These are phyloP conservation scores for Plasmodium falciparum DNA, from an alignment of 169 alveolate genomes.

Conservation along the genomic window DNA sequence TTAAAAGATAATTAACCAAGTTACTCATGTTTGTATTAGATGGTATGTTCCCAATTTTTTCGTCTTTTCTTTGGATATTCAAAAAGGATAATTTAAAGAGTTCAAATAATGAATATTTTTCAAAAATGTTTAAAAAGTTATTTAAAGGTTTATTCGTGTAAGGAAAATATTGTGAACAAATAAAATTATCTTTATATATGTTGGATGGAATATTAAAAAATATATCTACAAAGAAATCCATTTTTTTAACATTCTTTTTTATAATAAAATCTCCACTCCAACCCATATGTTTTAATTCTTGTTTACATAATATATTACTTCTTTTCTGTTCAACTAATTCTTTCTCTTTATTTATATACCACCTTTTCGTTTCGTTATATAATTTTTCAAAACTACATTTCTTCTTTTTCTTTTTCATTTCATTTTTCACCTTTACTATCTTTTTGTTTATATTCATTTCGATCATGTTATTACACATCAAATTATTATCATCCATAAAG, in stretches of 20 bases:
- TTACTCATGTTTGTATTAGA: background rate
- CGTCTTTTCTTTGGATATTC: background rate
- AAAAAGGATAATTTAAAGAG: constrained; percentile 55
- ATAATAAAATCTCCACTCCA: constrained; percentile 69
- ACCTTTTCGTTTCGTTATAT: constrained; percentile 40
- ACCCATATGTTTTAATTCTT: constrained; percentile 51
- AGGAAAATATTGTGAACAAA: constrained; percentile 21
- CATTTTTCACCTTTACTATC: background rate
- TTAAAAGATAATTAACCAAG: constrained; percentile 2
- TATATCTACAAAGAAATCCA: constrained; percentile 39
- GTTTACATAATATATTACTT: constrained; percentile 47
- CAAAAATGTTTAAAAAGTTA: constrained; percentile 28
- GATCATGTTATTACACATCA: background rate
- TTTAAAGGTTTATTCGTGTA: background rate
- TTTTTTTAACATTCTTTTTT: constrained; percentile 42
- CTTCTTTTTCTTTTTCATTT: constrained; percentile 8
- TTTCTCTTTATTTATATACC: constrained; percentile 30
- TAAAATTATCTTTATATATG: constrained; percentile 12
- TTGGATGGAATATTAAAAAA: background rate
- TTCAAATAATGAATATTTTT: constrained; percentile 60
- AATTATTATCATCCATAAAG: background rate
- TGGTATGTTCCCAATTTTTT: background rate
- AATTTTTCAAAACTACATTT: constrained; percentile 34
- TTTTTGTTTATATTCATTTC: background rate
- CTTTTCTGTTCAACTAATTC: constrained; percentile 32